A percentile compares a stretch with the other conserved stretches of the same genome.
These are phyloP conservation scores for Monilinia fructigena DNA, from an alignment of 2,329 filamentous ascomycete genomes.

Conservation along the genomic window DNA sequence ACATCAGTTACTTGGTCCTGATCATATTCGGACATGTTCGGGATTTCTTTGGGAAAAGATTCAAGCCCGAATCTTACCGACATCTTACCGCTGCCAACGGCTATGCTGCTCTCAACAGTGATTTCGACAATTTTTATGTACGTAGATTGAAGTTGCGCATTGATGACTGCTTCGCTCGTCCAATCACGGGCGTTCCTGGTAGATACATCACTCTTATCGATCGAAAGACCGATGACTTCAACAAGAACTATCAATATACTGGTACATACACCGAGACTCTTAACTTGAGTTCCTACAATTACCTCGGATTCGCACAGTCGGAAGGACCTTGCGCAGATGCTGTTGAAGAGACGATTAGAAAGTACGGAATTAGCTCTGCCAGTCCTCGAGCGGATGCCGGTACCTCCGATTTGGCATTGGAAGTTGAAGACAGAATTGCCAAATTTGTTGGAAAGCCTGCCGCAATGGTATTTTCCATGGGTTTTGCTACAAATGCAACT, in stretches of 20 bases:
- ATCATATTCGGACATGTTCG: constrained; percentile 94
- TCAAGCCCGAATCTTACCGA: constrained; percentile 79
- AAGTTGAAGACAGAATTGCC: constrained; percentile 88
- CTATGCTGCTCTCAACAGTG: constrained; percentile 92
- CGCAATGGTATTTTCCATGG: constrained; percentile 98
- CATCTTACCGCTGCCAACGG: constrained; percentile 81
- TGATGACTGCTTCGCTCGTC: constrained; percentile 93
- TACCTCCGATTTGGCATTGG: constrained; percentile 80
- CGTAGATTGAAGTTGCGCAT: constrained; percentile 89
- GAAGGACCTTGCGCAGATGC: constrained; percentile 94
- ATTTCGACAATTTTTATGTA: constrained; percentile 99
- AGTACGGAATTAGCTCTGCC: constrained; percentile 78
- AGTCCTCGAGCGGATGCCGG: constrained; percentile 82
- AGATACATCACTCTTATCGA: constrained; percentile 92
- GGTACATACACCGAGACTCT: constrained; percentile 91
- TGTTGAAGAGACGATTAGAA: constrained; percentile 80
- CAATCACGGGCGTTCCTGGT: constrained; percentile 89
- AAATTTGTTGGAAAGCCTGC: constrained; percentile 91
- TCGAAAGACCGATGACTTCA: constrained; percentile 86
- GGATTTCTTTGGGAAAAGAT: constrained; percentile 97
- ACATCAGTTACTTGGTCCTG: constrained; percentile 94
- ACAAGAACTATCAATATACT: constrained; percentile 82
- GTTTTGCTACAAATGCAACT: constrained; percentile 92
- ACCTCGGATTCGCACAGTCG: constrained; percentile 96
- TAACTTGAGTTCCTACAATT: constrained; percentile 99